Conservation (phyloP, 305 asterid genomes). For the Withania somnifera region DNA sequence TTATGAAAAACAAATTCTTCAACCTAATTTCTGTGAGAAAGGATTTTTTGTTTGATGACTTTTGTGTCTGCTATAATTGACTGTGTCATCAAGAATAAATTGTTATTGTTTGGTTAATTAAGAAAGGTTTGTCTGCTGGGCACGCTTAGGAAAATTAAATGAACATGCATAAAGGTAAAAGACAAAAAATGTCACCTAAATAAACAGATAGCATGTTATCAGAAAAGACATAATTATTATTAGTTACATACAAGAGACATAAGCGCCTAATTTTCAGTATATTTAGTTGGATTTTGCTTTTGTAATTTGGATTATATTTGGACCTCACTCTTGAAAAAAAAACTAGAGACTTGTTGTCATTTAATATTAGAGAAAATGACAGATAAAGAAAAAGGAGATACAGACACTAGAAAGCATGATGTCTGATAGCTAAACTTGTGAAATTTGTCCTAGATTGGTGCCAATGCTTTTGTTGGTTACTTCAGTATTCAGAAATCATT, state of each 20-base stretch:
- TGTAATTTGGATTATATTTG: not conserved
- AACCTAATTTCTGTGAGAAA: slow-evolving; percentile 2
- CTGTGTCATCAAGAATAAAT: slow-evolving; percentile 2
- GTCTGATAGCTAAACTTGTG: not conserved
- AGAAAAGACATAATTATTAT: not conserved
- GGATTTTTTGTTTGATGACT: not conserved
- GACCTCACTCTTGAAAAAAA: not conserved
- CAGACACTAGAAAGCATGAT: not conserved
- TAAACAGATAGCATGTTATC: not conserved
- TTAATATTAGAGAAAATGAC: not conserved
- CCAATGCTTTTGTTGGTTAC: not conserved
- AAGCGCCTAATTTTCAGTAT: not conserved
- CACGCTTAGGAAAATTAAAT: not conserved
- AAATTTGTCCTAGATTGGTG: not conserved
- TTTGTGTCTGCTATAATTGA: slow-evolving; percentile 28
- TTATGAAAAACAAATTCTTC: not conserved
- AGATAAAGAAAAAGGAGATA: not conserved
- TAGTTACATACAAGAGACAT: slow-evolving; percentile 1
- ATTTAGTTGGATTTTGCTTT: not conserved
- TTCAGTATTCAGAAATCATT: not conserved
- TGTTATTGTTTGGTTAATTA: not conserved
- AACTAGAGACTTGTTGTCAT: not conserved
- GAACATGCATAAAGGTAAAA: not conserved
- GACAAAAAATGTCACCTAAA: slow-evolving; percentile 5
- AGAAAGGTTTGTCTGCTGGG: slow-evolving; percentile 1